Evolutionary conservation across 139 green algal species (phyloP).

Genomic region (Asterochloris sp.): DNA sequence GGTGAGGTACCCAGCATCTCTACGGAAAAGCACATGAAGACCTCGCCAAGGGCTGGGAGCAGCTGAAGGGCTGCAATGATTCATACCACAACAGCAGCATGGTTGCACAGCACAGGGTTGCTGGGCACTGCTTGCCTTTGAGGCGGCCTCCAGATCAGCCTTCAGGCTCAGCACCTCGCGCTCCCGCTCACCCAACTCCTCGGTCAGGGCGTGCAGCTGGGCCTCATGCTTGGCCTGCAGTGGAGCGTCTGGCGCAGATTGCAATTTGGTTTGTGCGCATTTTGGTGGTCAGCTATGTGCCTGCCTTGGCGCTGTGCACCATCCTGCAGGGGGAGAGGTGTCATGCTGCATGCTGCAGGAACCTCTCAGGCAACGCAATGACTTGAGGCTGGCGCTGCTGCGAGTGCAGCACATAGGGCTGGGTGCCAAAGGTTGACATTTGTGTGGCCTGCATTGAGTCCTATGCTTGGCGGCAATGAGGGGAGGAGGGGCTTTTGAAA

Average conservation of each 20-base stretch:
- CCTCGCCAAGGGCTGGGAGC: background rate
- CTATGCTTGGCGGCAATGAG: too few species aligned
- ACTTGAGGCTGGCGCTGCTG: too few species aligned
- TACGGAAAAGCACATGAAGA: background rate
- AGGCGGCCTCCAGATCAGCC: background rate
- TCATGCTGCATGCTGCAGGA: background rate
- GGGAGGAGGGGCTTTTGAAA: too few species aligned
- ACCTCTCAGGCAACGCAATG: background rate
- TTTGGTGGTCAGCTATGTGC: background rate
- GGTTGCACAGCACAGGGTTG: too few species aligned
- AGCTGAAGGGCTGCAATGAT: background rate
- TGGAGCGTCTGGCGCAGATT: too few species aligned
- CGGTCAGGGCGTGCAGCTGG: conserved; percentile 13
- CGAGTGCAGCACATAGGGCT: background rate
- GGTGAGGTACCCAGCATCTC: background rate
- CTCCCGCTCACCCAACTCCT: background rate
- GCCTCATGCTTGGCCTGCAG: conserved; percentile 25
- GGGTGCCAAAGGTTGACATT: background rate
- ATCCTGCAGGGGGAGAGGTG: background rate
- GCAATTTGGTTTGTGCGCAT: too few species aligned
- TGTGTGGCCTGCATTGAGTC: too few species aligned
- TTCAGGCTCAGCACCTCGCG: background rate
- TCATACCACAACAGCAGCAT: background rate
- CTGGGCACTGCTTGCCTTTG: background rate
- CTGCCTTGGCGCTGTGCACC: background rate